Conservation (phyloP, 768 basidiomycete genomes). For the Phylloporus sp. region DNA sequence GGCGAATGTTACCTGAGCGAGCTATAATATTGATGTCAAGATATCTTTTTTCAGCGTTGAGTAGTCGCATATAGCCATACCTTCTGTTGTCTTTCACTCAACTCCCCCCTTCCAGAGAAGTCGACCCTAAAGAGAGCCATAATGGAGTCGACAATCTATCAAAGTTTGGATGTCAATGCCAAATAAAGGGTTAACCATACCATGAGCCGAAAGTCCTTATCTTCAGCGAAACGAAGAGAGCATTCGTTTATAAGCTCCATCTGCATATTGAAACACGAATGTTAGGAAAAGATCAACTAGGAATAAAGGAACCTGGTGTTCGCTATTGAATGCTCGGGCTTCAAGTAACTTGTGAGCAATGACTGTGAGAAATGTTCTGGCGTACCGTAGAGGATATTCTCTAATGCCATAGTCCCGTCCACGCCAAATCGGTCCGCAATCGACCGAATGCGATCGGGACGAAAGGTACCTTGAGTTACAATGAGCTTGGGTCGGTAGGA, state of each 20-base stretch:
- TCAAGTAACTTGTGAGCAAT: constrained; percentile 10
- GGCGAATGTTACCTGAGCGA: constrained; percentile 63
- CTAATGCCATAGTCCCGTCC: constrained; percentile 80
- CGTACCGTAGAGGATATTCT: constrained; percentile 87
- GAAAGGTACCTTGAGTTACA: constrained; percentile 71
- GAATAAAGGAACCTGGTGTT: constrained; percentile 68
- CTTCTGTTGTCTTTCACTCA: constrained; percentile 93
- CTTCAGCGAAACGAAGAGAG: constrained; percentile 83
- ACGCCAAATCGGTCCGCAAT: constrained; percentile 94
- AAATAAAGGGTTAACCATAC: constrained; percentile 32
- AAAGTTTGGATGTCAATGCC: constrained; percentile 7
- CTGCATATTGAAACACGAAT: constrained; percentile 34
- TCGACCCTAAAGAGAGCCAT: constrained; percentile 97
- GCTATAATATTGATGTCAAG: constrained; percentile 40
- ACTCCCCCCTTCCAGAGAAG: constrained; percentile 88
- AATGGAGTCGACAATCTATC: constrained; percentile 89
- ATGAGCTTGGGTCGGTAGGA: constrained; percentile 19
- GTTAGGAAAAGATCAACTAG: background rate
- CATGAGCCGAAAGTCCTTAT: constrained; percentile 76
- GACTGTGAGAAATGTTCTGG: background rate
- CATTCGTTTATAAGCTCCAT: constrained; percentile 93
- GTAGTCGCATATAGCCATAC: constrained; percentile 30
- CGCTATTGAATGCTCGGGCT: constrained; percentile 90
- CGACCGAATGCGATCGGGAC: constrained; percentile 86
- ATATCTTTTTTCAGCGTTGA: background rate